These are phyloP conservation scores for Hyphopichia homilentoma DNA, from an alignment of 805 yeast species.

Conservation along the genomic window DNA sequence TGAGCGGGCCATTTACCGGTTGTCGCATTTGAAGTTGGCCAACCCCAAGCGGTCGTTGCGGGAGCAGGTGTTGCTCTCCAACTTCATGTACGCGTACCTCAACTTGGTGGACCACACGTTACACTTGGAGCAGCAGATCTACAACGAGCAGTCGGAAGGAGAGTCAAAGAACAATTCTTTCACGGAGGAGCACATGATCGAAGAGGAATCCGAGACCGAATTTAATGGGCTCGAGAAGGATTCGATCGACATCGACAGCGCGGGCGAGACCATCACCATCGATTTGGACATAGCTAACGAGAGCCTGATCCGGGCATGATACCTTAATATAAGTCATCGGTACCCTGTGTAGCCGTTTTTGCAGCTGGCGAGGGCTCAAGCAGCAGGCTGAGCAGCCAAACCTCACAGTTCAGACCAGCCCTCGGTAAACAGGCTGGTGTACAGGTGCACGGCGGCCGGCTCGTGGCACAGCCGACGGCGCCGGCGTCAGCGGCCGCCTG, in stretches of 20 bases:
- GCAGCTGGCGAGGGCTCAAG: too few species aligned
- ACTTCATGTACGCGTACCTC: conserved; percentile 96
- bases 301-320: too few species aligned
- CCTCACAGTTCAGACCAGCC: too few species aligned
- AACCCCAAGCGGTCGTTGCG: conserved; percentile 87
- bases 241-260: conserved; percentile 7
- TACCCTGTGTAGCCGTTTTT: too few species aligned
- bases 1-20: conserved; percentile 90
- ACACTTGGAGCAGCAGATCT: conserved; percentile 61
- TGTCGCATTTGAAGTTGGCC: conserved; percentile 89
- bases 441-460: too few species aligned
- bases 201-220: conserved; percentile 5
- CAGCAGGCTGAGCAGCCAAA: too few species aligned
- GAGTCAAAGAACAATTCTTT: conserved; percentile 2
- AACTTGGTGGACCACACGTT: conserved; percentile 90
- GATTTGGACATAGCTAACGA: conserved; percentile 17
- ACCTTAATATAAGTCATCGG: too few species aligned
- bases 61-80: conserved; percentile 89
- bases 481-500: too few species aligned
- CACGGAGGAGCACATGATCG: conserved; percentile 7
- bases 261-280: conserved; percentile 12
- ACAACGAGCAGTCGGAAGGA: conserved; percentile 5
- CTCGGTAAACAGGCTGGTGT: too few species aligned
- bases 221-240: conserved; percentile 4
- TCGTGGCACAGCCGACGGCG: too few species aligned